These are phyloP conservation scores for Puccinia horiana DNA, from an alignment of 1,284 basidiomycete genomes.

Conservation along the genomic window DNA sequence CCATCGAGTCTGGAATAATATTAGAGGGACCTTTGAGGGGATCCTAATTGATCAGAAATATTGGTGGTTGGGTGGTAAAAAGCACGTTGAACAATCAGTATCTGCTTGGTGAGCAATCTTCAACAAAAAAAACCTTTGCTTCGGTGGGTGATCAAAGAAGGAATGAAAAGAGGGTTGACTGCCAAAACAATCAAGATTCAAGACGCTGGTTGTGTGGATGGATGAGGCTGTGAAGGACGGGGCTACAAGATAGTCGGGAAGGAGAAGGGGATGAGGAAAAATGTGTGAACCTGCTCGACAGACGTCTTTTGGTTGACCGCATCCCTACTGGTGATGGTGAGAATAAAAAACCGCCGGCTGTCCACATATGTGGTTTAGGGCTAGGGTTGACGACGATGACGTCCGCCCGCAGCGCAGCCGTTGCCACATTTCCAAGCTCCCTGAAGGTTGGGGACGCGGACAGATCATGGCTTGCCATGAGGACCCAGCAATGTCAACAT, in stretches of 20 bases:
- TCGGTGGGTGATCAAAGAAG: constrained; percentile 3
- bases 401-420: too few relatives aligned
- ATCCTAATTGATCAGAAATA: constrained; percentile 13
- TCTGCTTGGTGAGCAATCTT: not conserved
- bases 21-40: constrained; percentile 49
- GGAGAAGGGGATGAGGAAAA: too few relatives aligned
- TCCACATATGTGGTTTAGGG: too few relatives aligned
- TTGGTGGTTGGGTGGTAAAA: not conserved
- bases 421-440: too few relatives aligned
- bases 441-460: too few relatives aligned
- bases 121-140: not conserved
- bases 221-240: not conserved
- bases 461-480: too few relatives aligned
- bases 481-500: too few relatives aligned
- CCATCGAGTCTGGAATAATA: constrained; percentile 38
- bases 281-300: too few relatives aligned
- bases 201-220: not conserved
- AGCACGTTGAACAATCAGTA: not conserved
- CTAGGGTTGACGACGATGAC: too few relatives aligned
- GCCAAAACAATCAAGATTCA: not conserved
- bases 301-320: too few relatives aligned
- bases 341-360: too few relatives aligned
- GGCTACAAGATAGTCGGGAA: not conserved
- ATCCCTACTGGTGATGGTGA: too few relatives aligned
- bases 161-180: not conserved